Base-by-base conservation (phyloP, 73 alveolate genomes). In the Diophrys sp. region DNA sequence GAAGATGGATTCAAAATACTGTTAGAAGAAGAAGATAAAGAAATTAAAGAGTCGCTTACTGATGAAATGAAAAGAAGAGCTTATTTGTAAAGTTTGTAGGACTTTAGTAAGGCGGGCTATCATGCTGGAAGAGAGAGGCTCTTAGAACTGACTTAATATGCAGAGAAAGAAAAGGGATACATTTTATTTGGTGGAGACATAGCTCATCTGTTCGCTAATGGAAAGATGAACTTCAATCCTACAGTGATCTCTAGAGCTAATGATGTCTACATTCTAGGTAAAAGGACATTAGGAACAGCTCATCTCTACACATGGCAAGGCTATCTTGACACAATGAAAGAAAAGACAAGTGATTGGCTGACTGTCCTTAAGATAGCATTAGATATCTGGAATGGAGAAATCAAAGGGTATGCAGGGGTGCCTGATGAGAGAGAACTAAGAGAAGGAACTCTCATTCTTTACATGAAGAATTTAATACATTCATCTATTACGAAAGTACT, bases 391-490 rank as follows among this genome's bases (percentile, higher is more conserved):
- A 85, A 71, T 67, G 93, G 93, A n/a, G 87, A 79, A 53, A 2
- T 82, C 8, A 85, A 85, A 66, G 93, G 93, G 0, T 79, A 33
- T 57, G 86, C 74, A 0, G 83, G 79, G 54, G 93, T 85, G 29
- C 93, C 93, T 1, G 86, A 85, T 79, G 86, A 78, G 25, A 79
- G 70, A 44, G 89, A 85, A 24, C 55, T 69, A 2, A 78, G 93
- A 73, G 89, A 85, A 31, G 85, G 80, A 5, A 54, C 54, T 14
- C 56, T 85, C n/a, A 73, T 54, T 34, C 54, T 54, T 0, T 78
- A 78, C 57, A 70, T 85, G 82, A 85, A 85, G 77, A 79, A 73
- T 18, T 33, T 85, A 70, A 78, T 85, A 26, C 67, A 75, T 24
- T 81, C 71, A 27, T 73, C 85, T 24, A 75, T 85, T 25, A 30